Evolutionary conservation across 306 rosid genomes (phyloP), one percentile per base, ranked within the genome.

Genomic region (Medicago arabica): DNA sequence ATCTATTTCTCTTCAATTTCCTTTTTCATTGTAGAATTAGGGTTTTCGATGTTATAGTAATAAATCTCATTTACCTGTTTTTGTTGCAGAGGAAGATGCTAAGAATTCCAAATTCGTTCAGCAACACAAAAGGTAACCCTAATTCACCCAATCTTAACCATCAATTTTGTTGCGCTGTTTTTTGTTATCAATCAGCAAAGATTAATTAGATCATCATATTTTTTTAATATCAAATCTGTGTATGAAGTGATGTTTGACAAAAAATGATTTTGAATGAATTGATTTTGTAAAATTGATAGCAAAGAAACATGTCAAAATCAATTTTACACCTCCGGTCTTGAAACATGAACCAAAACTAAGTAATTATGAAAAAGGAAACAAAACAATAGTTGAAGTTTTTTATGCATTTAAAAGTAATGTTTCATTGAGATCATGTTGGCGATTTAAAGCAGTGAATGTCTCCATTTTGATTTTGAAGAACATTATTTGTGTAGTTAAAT

Each of bases 21-120:
- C 13, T 59, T 59, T 23, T 25, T 57, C 9, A 18, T 9, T 18
- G 0, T 9, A 19, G 2, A 55, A 19, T 9, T 55, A 18, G 21
- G 4, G 39, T 4, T 39, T 28, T 18, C 4, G 15, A 43, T 28
- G 13, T 59, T 59, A 7, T 44, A 1, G 16, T 13, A 1, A 13
- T 46, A 12, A 55, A 18, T 47, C 60, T 68, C 44, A 77, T 57
- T 77, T n/a, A 1, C 51, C 8, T 9, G 2, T 6, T 41, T 53
- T 44, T 57, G 2, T 77, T 46, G 39, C 75, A 77, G 81, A 77
- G 81, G 81, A 77, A 69, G 81, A 77, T 2, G 76, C 81, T 34
- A 59, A 59, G 70, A 59, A 77, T 0, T 77, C 81, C 3, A 77
- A 77, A 46, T 77, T 77, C 75, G 81, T 77, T 34, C 60, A 77